A percentile compares a stretch with the other conserved stretches of the same genome.
Evolutionary conservation across 2,329 filamentous ascomycete species (phyloP).

Genomic region (Cladorrhinum sp.): DNA sequence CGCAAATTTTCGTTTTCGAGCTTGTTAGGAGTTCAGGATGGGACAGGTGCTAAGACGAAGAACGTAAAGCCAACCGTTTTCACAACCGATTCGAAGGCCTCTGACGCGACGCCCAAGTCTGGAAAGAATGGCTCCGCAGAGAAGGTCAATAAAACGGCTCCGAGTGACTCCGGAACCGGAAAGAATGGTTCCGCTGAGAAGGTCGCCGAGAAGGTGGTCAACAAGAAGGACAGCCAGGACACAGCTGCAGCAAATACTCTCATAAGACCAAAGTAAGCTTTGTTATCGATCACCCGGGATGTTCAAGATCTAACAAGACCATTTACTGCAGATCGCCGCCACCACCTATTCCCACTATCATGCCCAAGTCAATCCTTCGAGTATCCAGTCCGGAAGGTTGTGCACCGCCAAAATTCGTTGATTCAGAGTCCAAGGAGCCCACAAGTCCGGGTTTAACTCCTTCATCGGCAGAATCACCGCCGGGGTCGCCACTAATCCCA

Average conservation of each 20-base stretch:
- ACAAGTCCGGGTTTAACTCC: conserved; percentile 7
- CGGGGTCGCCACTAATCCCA: conserved; percentile 14
- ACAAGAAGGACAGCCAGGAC: conserved; percentile 11
- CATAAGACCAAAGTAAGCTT: background rate
- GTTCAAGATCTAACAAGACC: background rate
- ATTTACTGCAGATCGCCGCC: conserved; percentile 6
- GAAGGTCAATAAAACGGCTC: conserved; percentile 19
- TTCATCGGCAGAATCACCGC: conserved; percentile 8
- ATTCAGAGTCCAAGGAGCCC: conserved; percentile 12
- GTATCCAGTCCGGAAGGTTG: conserved; percentile 25
- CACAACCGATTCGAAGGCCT: conserved; percentile 17
- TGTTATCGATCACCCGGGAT: background rate
- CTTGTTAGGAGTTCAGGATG: conserved; percentile 18
- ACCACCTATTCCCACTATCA: conserved; percentile 10
- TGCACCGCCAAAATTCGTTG: conserved; percentile 17
- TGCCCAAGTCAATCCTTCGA: conserved; percentile 28
- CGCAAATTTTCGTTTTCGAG: conserved; percentile 25
- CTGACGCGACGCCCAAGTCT: conserved; percentile 17
- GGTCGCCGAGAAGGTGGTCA: conserved; percentile 3
- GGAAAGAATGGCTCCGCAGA: conserved; percentile 23
- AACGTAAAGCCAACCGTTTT: conserved; percentile 22
- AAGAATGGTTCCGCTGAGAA: conserved; percentile 24
- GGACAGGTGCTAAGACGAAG: conserved; percentile 24
- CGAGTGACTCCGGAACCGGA: conserved; percentile 15
- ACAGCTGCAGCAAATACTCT: conserved; percentile 17